These are phyloP conservation scores for Xylaria sp. DNA, from an alignment of 2,329 filamentous ascomycete species.

Conservation along the genomic window DNA sequence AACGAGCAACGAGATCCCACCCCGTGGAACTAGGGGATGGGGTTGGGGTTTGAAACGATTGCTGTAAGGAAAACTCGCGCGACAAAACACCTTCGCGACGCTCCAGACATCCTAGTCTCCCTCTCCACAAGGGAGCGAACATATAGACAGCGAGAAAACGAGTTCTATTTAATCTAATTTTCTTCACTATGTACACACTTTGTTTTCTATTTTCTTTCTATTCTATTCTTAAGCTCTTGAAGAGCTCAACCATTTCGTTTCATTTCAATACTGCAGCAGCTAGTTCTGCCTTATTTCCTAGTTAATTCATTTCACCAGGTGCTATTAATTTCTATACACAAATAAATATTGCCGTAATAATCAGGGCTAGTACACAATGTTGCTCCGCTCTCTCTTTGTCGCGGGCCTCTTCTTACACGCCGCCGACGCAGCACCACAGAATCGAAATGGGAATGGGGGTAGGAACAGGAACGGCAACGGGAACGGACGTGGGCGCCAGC, in stretches of 20 bases:
- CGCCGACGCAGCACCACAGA: conserved; percentile 34
- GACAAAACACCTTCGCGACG: neutral
- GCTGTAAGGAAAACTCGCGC: neutral
- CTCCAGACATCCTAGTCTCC: neutral
- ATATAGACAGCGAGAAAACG: neutral
- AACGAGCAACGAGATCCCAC: no score
- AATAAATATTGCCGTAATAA: neutral
- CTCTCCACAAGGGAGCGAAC: neutral
- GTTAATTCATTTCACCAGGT: neutral
- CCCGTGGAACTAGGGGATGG: no score
- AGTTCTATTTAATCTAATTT: neutral
- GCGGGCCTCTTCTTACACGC: conserved; percentile 29
- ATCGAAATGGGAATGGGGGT: conserved; percentile 4
- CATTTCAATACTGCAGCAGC: conserved; percentile 4
- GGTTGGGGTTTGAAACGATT: conserved; percentile 3
- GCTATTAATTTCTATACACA: conserved; percentile 8
- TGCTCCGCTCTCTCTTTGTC: conserved; percentile 36
- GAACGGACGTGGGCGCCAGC: conserved; percentile 20
- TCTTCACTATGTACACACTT: neutral
- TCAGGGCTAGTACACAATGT: conserved; percentile 26
- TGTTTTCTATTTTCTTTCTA: conserved; percentile 3
- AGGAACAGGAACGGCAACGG: conserved; percentile 7
- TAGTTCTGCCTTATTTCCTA: conserved; percentile 3
- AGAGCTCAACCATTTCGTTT: conserved; percentile 23
- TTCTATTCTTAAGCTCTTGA: conserved; percentile 29